phyloP scores from a whole-genome alignment of 2,329 filamentous ascomycete species.

The Paecilomyces niveus region DNA sequence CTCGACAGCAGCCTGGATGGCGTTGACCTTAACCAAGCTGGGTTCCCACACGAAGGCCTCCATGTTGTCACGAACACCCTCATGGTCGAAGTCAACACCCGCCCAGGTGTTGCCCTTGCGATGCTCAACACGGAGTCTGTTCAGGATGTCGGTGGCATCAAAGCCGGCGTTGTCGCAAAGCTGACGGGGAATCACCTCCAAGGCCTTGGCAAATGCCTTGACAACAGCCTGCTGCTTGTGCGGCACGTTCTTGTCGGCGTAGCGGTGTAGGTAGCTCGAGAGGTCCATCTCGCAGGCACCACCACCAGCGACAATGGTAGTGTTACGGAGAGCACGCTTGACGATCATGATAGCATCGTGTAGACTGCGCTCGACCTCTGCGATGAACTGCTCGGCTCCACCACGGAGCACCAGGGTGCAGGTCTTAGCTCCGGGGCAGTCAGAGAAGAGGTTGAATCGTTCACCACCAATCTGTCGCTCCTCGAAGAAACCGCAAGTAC shows the following conservation, averaged over 20 bases:
- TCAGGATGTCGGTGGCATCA: constrained; percentile 95
- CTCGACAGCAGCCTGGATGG: constrained; percentile 91
- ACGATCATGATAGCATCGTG: constrained; percentile 99
- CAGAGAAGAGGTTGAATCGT: constrained; percentile 97
- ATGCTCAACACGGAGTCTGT: constrained; percentile 92
- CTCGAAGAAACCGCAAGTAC: constrained; percentile 83
- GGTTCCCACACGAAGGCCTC: constrained; percentile 97
- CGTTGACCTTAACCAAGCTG: constrained; percentile 91
- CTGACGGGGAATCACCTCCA: constrained; percentile 94
- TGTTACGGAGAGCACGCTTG: constrained; percentile 94
- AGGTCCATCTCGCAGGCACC: constrained; percentile 96
- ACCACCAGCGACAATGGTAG: constrained; percentile 87
- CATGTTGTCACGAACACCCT: constrained; percentile 92
- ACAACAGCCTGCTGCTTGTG: constrained; percentile 97
- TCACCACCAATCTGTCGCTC: constrained; percentile 96
- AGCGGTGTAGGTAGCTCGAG: constrained; percentile 85
- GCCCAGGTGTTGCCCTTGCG: constrained; percentile 89
- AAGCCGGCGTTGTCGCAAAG: constrained; percentile 98
- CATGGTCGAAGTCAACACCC: constrained; percentile 88
- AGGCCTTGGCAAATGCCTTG: constrained; percentile 94
- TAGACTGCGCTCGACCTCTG: constrained; percentile 92
- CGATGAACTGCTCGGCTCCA: constrained; percentile 97
- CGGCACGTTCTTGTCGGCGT: constrained; percentile 83
- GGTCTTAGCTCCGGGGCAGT: constrained; percentile 90
- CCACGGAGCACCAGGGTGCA: constrained; percentile 93